phyloP scores from a whole-genome alignment of 2,329 filamentous ascomycete species.

The Macroventuria anomochaeta region DNA sequence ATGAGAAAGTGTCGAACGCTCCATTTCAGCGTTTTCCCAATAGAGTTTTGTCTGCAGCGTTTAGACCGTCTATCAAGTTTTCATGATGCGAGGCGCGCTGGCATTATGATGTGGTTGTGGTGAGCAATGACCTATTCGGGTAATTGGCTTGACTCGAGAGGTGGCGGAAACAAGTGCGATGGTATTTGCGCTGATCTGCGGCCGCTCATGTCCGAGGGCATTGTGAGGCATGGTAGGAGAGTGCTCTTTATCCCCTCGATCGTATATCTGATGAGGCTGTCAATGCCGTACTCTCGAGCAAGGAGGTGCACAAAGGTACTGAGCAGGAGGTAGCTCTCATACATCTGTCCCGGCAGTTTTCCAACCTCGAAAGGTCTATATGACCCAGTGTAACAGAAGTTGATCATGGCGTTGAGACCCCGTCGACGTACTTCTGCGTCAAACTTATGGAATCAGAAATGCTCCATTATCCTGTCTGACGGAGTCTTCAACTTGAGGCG shows the following conservation, averaged over 20 bases:
- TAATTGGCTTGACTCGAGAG: background rate
- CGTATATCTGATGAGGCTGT: background rate
- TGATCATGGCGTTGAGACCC: background rate
- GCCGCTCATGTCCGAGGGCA: background rate
- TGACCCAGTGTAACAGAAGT: background rate
- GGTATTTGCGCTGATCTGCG: background rate
- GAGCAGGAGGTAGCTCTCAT: background rate
- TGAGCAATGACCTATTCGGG: conserved; percentile 6
- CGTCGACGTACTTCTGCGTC: background rate
- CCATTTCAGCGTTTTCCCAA: background rate
- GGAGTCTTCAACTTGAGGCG: background rate
- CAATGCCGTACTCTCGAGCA: background rate
- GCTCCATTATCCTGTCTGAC: background rate
- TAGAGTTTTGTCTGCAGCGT: background rate
- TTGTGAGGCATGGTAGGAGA: background rate
- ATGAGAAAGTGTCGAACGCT: background rate
- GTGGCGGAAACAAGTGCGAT: background rate
- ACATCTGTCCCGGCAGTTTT: background rate
- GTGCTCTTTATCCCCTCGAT: background rate
- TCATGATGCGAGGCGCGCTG: background rate
- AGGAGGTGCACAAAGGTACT: background rate
- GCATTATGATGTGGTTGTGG: background rate
- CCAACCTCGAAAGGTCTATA: background rate
- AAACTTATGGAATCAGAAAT: background rate
- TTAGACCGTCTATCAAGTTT: no score